Percentiles rank a stretch among this genome's conserved stretches.
Evolutionary conservation across 495 filamentous ascomycete genomes (phyloP).

Genomic region (Lophiostoma macrostomum): DNA sequence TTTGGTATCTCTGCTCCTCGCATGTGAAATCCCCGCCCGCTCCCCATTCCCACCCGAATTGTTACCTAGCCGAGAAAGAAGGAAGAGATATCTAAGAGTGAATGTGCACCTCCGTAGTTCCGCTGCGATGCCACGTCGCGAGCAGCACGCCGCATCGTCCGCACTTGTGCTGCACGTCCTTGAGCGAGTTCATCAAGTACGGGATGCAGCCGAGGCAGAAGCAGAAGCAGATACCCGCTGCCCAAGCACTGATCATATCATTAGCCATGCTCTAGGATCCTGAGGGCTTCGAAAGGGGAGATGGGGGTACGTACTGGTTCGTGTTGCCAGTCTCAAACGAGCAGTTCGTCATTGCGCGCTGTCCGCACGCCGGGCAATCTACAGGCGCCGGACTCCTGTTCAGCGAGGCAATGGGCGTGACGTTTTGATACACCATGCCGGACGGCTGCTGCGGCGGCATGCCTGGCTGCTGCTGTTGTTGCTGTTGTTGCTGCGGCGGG

Average conservation of each 20-base stretch:
- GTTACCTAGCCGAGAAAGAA: too few species aligned
- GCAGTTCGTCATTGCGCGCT: slow-evolving; percentile 48
- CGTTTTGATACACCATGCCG: slow-evolving; percentile 33
- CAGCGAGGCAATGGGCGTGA: slow-evolving; percentile 40
- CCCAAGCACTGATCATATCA: slow-evolving; percentile 48
- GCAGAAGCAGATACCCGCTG: slow-evolving; percentile 45
- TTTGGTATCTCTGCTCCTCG: too few species aligned
- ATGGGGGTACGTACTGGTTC: slow-evolving; percentile 47
- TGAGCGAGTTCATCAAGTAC: slow-evolving; percentile 50
- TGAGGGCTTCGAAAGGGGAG: background rate
- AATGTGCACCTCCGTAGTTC: slow-evolving; percentile 46
- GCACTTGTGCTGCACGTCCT: slow-evolving; percentile 54
- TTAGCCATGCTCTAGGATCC: background rate
- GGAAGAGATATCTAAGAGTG: slow-evolving; percentile 33
- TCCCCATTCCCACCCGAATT: too few species aligned
- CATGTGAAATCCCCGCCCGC: too few species aligned
- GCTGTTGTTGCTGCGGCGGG: slow-evolving; percentile 16
- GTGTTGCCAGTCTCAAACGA: slow-evolving; percentile 46
- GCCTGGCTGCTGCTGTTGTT: slow-evolving; percentile 11
- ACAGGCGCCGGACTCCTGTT: slow-evolving; percentile 43
- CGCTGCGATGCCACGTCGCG: slow-evolving; percentile 54
- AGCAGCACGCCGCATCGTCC: slow-evolving; percentile 49
- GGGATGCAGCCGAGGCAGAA: slow-evolving; percentile 52
- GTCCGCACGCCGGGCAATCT: slow-evolving; percentile 51
- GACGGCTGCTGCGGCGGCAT: slow-evolving; percentile 25